A percentile compares a stretch with the other conserved stretches of the same genome.
Evolutionary conservation across 2,329 filamentous ascomycete species (phyloP).

Genomic region (Fusarium metavorans): DNA sequence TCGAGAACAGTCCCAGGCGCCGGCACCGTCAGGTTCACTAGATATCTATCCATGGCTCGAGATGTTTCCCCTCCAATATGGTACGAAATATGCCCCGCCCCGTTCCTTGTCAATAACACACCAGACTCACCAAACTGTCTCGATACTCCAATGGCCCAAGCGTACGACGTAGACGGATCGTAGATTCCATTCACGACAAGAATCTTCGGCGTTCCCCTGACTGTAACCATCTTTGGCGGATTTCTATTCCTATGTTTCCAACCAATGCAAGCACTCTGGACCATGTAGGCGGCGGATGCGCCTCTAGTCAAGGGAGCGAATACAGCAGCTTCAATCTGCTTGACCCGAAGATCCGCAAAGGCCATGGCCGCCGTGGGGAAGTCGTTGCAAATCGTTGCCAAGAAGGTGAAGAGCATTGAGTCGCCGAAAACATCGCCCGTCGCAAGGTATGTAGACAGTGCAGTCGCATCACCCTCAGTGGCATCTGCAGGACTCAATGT

Average conservation of each 20-base stretch:
- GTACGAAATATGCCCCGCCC: background rate
- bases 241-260: background rate
- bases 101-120: background rate
- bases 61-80: background rate
- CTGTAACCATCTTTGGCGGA: background rate
- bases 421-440: background rate
- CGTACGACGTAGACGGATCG: background rate
- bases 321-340: background rate
- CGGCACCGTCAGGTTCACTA: background rate
- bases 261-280: background rate
- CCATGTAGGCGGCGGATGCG: background rate
- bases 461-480: background rate
- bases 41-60: background rate
- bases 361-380: background rate
- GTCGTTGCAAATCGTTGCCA: background rate
- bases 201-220: background rate
- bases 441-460: background rate
- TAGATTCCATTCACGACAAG: background rate
- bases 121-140: background rate
- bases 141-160: background rate
- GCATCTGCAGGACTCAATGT: background rate
- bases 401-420: background rate
- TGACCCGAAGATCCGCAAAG: background rate
- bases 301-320: background rate
- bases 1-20: background rate